Percentiles rank a stretch among this genome's conserved stretches.
phyloP scores from a whole-genome alignment of 352 stramenopile genomes.

The Phytophthora litchii region DNA sequence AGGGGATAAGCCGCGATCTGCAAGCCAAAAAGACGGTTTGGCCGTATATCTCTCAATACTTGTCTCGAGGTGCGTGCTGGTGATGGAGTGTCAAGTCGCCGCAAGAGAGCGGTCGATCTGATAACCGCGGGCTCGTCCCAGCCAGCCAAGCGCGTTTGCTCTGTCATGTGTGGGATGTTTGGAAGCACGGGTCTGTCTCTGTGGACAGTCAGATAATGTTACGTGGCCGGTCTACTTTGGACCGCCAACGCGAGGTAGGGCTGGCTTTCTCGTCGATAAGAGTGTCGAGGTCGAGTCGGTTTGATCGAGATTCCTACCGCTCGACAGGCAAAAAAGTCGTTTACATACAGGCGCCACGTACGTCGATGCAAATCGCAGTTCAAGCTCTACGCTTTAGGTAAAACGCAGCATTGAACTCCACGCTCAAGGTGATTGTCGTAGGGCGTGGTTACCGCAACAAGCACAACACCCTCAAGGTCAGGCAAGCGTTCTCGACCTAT shows the following conservation, averaged over 20 bases:
- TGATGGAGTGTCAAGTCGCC: conserved; percentile 29
- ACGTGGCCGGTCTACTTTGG: conserved; percentile 18
- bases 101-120: conserved; percentile 22
- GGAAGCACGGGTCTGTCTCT: conserved; percentile 28
- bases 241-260: conserved; percentile 8
- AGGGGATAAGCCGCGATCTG: conserved; percentile 9
- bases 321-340: conserved; percentile 18
- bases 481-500: conserved; percentile 15
- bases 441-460: neutral
- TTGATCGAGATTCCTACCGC: conserved; percentile 33
- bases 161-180: conserved; percentile 12
- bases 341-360: conserved; percentile 15
- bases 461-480: conserved; percentile 3
- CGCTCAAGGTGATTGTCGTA: neutral
- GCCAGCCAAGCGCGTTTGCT: conserved; percentile 14
- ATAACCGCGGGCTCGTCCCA: conserved; percentile 27
- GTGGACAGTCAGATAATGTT: conserved; percentile 19
- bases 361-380: conserved; percentile 24
- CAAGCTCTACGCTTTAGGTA: conserved; percentile 1
- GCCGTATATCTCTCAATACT: conserved; percentile 38
- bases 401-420: neutral
- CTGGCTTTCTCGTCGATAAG: conserved; percentile 14
- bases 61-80: conserved; percentile 17
- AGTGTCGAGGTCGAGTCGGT: conserved; percentile 28
- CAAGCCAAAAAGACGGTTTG: conserved; percentile 17